Base-by-base conservation (phyloP, 768 basidiomycete species). In the Peribolospora baueri region DNA sequence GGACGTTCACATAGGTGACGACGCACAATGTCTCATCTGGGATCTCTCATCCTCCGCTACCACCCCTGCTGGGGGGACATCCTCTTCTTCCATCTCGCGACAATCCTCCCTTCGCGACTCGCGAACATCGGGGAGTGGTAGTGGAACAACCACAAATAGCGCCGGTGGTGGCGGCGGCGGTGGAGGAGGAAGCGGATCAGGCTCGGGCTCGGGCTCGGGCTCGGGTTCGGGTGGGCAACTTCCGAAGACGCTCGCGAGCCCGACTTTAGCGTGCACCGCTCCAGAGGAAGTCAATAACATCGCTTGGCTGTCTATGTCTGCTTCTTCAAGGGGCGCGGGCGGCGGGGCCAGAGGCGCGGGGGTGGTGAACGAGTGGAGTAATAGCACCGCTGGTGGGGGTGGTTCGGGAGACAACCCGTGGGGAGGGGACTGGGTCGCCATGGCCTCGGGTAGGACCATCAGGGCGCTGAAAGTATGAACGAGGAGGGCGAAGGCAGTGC, bases 1-100 rank as follows among this genome's bases (percentile, higher is more conserved):
- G 46, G 9, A 14, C 54, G 11, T 8, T 14, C 36, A 41, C 47
- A 11, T 64, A 93, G 88, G 79, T 55, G 90, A 97, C 66, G 90
- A 97, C 68, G 82, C 82, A 59, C 88, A 91, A 69, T 72, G 93
- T n/a, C 71, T 93, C 7, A 66, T 97, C 10, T 97, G 90, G 84
- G 90, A 97, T 65, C 74, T 93, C 48, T 72, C 78, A 3, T 53
- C 56, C 70, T 72, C 53, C 72, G 79, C 63, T 74, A 78, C 7
- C 74, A 60, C 72, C 56, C 45, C 65, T 69, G 43, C 74, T 52
- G 52, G 53, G 8, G 25, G 42, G 41, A 47, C 56, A 5, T 48
- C 45, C 5, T 14, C 53, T 7, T 4, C 51, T 49, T 25, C 45
- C 59, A 0, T 52, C 58, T 9, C 54, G 58, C 38, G 52, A 53